Percentiles rank a stretch among this genome's conserved stretches.
These are phyloP conservation scores for Diaporthe citri DNA, from an alignment of 2,329 filamentous ascomycete species.

Conservation along the genomic window DNA sequence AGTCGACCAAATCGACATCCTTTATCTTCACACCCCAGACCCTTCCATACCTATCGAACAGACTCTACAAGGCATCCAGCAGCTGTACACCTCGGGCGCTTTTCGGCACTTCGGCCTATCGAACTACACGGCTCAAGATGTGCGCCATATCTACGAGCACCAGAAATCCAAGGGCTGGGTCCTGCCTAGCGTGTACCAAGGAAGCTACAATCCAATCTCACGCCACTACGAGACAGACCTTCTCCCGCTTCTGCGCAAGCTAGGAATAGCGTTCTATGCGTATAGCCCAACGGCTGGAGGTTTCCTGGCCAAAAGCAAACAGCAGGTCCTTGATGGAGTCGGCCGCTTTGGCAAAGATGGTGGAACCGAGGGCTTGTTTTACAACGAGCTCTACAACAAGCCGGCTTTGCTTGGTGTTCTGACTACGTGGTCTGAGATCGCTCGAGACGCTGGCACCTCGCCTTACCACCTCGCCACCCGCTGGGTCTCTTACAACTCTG, in stretches of 20 bases:
- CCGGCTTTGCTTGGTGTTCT: conserved; percentile 7
- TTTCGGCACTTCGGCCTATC: conserved; percentile 55
- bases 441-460: background rate
- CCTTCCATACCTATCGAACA: conserved; percentile 53
- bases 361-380: background rate
- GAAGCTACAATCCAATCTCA: conserved; percentile 53
- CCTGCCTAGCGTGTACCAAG: conserved; percentile 60
- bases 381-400: conserved; percentile 17
- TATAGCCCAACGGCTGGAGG: conserved; percentile 69
- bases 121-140: conserved; percentile 54
- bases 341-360: background rate
- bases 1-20: background rate
- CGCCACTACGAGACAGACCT: conserved; percentile 54
- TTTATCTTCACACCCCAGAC: conserved; percentile 24
- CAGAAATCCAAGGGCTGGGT: conserved; percentile 54
- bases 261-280: conserved; percentile 55
- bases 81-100: conserved; percentile 52
- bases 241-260: conserved; percentile 57
- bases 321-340: background rate
- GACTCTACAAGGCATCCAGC: conserved; percentile 52
- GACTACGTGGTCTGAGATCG: background rate
- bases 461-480: conserved; percentile 15
- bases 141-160: conserved; percentile 53
- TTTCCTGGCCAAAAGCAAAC: conserved; percentile 62
- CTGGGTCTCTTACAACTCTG: conserved; percentile 14